A percentile compares a stretch with the other conserved stretches of the same genome.
Evolutionary conservation across 331 rosid species (phyloP).

Genomic region (Cydonia oblonga): DNA sequence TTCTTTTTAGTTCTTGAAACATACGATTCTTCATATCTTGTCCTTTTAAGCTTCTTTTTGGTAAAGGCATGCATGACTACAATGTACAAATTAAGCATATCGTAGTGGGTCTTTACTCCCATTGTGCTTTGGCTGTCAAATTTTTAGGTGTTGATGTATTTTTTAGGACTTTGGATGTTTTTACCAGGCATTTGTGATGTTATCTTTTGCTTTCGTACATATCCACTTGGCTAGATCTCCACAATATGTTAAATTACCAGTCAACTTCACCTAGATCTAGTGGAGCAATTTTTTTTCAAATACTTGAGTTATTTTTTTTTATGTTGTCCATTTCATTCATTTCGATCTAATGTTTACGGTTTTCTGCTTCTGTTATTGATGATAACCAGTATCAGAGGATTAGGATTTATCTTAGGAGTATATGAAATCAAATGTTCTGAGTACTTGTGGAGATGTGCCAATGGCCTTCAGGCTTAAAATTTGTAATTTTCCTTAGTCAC

Average conservation of each 20-base stretch:
- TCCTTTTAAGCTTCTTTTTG: neutral
- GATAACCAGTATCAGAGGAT: neutral
- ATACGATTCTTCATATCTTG: neutral
- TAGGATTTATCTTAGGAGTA: neutral
- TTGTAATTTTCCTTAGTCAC: neutral
- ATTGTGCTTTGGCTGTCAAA: neutral
- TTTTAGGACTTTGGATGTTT: neutral
- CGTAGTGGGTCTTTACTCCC: neutral
- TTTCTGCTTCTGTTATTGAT: neutral
- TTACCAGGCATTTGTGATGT: neutral
- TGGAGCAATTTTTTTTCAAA: neutral
- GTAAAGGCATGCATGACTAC: neutral
- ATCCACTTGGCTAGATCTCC: neutral
- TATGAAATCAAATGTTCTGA: neutral
- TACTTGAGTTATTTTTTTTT: no score
- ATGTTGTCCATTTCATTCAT: neutral
- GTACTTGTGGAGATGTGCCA: neutral
- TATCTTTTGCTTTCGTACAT: neutral
- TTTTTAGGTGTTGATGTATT: neutral
- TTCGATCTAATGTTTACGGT: neutral
- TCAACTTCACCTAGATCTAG: neutral
- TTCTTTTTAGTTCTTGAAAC: neutral
- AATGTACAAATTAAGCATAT: neutral
- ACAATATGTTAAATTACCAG: neutral
- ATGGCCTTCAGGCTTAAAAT: neutral